Percentiles rank a stretch among this genome's conserved stretches.
Conservation (phyloP, 1,139 yeast genomes). For the Geotrichum reessii region DNA sequence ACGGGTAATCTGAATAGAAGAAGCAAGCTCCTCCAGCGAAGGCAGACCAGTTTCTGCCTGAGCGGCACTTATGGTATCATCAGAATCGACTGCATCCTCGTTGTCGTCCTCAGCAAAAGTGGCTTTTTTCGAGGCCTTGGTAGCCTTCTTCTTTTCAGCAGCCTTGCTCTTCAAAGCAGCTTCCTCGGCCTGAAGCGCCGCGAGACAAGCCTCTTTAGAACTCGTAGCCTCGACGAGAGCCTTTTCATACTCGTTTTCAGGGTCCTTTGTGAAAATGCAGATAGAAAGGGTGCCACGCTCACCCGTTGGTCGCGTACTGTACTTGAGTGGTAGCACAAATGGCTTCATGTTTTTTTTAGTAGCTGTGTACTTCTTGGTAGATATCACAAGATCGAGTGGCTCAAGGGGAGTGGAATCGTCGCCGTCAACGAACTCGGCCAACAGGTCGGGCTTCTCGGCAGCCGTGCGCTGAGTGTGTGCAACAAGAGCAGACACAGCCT, state of each 20-base stretch:
- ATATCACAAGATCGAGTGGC: constrained; percentile 50
- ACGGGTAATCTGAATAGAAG: constrained; percentile 24
- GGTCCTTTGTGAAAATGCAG: constrained; percentile 72
- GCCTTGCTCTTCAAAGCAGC: constrained; percentile 25
- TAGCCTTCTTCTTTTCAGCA: neutral
- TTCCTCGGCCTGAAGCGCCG: constrained; percentile 54
- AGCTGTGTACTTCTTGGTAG: constrained; percentile 58
- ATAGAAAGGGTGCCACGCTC: constrained; percentile 34
- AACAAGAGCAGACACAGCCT: constrained; percentile 37
- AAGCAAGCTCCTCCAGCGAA: constrained; percentile 14
- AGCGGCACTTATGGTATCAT: constrained; percentile 9
- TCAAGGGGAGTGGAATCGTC: constrained; percentile 29
- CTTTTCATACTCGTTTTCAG: constrained; percentile 31
- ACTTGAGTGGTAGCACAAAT: constrained; percentile 50
- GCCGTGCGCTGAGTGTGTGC: constrained; percentile 28
- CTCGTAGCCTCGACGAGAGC: constrained; percentile 13
- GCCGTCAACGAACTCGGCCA: constrained; percentile 50
- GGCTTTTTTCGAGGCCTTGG: neutral
- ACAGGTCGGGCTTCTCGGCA: constrained; percentile 36
- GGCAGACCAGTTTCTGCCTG: constrained; percentile 10
- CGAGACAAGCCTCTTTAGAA: constrained; percentile 46
- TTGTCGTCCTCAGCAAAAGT: neutral
- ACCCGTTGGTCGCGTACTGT: constrained; percentile 46
- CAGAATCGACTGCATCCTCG: constrained; percentile 9
- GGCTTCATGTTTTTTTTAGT: constrained; percentile 69